These are phyloP conservation scores for Astragalus glycyphyllos DNA, from an alignment of 306 rosid genomes.

Conservation along the genomic window DNA sequence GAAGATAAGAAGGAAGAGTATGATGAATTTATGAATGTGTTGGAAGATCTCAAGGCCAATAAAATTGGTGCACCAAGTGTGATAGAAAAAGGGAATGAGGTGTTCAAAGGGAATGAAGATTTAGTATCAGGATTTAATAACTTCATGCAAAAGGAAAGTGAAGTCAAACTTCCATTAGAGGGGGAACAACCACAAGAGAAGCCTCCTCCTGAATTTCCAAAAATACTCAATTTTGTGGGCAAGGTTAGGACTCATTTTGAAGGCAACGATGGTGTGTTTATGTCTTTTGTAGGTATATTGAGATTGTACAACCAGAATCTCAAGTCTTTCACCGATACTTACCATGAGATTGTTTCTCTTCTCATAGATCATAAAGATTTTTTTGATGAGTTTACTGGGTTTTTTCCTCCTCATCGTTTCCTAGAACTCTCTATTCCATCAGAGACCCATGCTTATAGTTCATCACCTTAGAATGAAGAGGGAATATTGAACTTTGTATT, in stretches of 20 bases:
- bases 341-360: slow-evolving; percentile 49
- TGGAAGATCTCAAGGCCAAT: slow-evolving; percentile 87
- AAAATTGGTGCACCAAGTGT: slow-evolving; percentile 56
- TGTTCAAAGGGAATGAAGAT: no score
- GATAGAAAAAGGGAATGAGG: slow-evolving; percentile 77
- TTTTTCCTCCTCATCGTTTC: not conserved
- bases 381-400: not conserved
- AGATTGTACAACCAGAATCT: slow-evolving; percentile 56
- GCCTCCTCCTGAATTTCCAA: slow-evolving; percentile 54
- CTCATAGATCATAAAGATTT: not conserved
- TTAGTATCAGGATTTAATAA: slow-evolving; percentile 87
- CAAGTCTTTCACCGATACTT: slow-evolving; percentile 56
- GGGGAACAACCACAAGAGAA: slow-evolving; percentile 22
- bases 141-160: slow-evolving; percentile 89
- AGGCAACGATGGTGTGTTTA: slow-evolving; percentile 54
- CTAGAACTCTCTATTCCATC: no score
- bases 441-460: no score
- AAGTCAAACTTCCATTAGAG: slow-evolving; percentile 62
- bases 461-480: no score
- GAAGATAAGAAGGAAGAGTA: slow-evolving; percentile 77
- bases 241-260: slow-evolving; percentile 70
- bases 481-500: no score
- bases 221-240: slow-evolving; percentile 62
- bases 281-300: slow-evolving; percentile 63
- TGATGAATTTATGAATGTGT: slow-evolving; percentile 81